Percentiles rank a stretch among this genome's conserved stretches.
Conservation (phyloP, 352 stramenopile species). For the Peronospora tabacina region DNA sequence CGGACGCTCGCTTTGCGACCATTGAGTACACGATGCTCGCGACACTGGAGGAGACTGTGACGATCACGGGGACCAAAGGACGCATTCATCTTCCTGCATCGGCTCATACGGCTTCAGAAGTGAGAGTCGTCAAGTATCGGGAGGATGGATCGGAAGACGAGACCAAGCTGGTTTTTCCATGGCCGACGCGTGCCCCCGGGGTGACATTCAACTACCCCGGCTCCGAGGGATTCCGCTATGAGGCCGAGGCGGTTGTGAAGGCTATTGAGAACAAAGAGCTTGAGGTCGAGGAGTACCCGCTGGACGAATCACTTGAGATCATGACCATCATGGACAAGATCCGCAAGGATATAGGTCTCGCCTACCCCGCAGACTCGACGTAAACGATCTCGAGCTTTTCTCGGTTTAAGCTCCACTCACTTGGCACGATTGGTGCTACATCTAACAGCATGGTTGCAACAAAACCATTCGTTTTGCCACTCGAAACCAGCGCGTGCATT, state of each 20-base stretch:
- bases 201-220: constrained; percentile 12
- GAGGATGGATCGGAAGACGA: constrained; percentile 27
- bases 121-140: constrained; percentile 36
- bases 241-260: constrained; percentile 55
- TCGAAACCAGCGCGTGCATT: too few species aligned
- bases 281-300: constrained; percentile 42
- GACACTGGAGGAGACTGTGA: constrained; percentile 57
- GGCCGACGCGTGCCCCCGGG: constrained; percentile 18
- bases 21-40: constrained; percentile 63
- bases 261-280: constrained; percentile 44
- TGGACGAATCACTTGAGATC: constrained; percentile 49
- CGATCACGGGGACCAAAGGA: constrained; percentile 66
- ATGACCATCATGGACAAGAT: constrained; percentile 61
- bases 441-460: too few species aligned
- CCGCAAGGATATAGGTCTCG: constrained; percentile 42
- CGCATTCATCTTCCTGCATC: constrained; percentile 55
- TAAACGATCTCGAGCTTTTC: too few species aligned
- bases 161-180: constrained; percentile 39
- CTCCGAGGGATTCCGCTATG: constrained; percentile 63
- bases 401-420: too few species aligned
- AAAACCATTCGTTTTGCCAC: too few species aligned
- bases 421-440: too few species aligned
- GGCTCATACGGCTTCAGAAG: constrained; percentile 45
- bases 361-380: constrained; percentile 24
- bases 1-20: constrained; percentile 42